Base-by-base conservation (phyloP, 1,284 basidiomycete species). In the Pseudomicrostroma phylloplanum region DNA sequence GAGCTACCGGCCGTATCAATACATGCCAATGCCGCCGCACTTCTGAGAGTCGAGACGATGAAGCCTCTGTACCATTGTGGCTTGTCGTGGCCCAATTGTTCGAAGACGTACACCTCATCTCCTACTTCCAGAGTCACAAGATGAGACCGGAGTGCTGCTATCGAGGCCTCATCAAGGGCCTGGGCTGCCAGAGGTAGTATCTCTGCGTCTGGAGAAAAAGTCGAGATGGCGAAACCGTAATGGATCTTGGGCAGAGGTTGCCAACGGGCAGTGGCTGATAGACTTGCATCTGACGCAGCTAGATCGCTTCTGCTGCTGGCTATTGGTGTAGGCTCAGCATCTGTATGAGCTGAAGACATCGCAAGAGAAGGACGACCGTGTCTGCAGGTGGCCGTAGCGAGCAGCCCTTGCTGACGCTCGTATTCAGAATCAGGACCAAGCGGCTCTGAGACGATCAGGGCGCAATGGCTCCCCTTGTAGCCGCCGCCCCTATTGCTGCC, bases 71-170 rank as follows among this genome's bases (percentile, higher is more conserved):
- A 80, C 80, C 80, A 81, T 25, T 54, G 21, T 17, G 43, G 17
- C 19, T 72, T 65, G 42, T 55, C 26, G 59, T 74, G 70, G 43
- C 72, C 73, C 21, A 76, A 67, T 59, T 74, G 72, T 51, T 76
- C 74, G 54, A 76, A 76, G 30, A 92, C 91, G 81, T 96, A 96
- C 43, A 97, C 88, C 79, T 96, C 93, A 79, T 96, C 93, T 57
- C 94, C 94, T 23, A 96, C 77, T 64, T 84, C 82, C 57, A 76
- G 67, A 9, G 63, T 60, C 51, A 76, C 74, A 39, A 76, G 67
- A 43, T 74, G 71, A 15, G 73, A 61, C 15, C 74, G 61, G 6
- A 76, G 46, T 12, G 62, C 53, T 40, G 58, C 58, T 8, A 40
- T n/a, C 2, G 40, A 43, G 23, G 51, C 15, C 21, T 48, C 26